These are phyloP conservation scores for Eucalyptus regnans DNA, from an alignment of 345 rosid species.

Conservation along the genomic window DNA sequence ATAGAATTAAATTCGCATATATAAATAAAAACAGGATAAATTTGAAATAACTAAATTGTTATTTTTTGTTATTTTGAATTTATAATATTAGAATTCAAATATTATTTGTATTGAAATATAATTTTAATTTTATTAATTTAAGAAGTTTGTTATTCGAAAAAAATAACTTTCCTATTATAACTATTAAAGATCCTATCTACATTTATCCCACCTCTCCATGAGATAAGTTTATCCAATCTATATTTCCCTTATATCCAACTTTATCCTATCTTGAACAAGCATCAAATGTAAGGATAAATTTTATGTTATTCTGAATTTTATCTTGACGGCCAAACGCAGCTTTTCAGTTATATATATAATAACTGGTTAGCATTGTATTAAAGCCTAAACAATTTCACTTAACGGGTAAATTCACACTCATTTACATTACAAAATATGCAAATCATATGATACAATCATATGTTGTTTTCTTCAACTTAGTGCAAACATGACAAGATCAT, in stretches of 20 bases:
- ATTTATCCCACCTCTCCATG: accelerated
- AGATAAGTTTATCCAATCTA: accelerated
- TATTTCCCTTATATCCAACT: accelerated
- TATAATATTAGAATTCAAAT: no score
- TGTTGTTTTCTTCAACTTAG: neutral
- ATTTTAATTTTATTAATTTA: no score
- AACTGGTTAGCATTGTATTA: neutral
- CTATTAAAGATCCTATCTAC: accelerated
- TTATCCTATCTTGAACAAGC: accelerated
- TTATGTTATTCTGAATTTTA: no score
- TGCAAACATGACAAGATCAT: neutral
- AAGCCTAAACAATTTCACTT: neutral
- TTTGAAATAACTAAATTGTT: no score
- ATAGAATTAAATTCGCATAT: no score
- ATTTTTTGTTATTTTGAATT: no score
- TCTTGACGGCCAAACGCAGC: accelerated
- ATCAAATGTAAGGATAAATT: no score
- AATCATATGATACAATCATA: neutral
- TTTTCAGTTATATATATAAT: neutral
- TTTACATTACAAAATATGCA: neutral
- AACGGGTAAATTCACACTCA: neutral
- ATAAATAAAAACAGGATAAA: no score
- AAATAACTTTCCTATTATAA: no score
- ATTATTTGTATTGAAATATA: no score
- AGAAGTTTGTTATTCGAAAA: no score